Base-by-base conservation (phyloP, 2,329 filamentous ascomycete species). In the Diplodia scrobiculata region DNA sequence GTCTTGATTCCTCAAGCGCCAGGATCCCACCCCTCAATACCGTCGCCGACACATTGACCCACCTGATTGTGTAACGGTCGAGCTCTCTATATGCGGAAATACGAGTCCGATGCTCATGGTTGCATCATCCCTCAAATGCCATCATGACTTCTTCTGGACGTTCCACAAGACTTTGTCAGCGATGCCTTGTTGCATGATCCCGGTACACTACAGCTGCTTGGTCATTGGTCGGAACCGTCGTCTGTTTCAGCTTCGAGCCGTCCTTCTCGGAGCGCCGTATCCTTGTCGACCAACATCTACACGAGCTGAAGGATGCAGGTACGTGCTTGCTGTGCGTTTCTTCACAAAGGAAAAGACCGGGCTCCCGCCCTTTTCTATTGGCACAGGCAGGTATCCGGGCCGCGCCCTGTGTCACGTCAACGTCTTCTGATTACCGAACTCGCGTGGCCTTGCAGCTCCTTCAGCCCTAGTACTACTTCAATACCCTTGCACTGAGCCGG, bases 271-370 rank as follows among this genome's bases (percentile, higher is more conserved):
- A 27, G 11, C 34, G 27, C 29, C 27, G 5, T n/a, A 34, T n/a
- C 13, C 10, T 5, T 29, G 9, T 50, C 17, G 32, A 32, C 13
- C 25, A 45, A 34, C 9, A 5, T 17, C 3, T 10, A 17, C 11
- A 13, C 25, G 14, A 38, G 58, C 58, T 62, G 58, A 50, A 62
- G 58, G 48, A 51, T 13, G 41, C 58, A 62, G 45, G 58, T 62
- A 25, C 45, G 13, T 50, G n/a, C 9, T 27, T 41, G 29, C 21
- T 19, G 13, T 36, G 27, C 58, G 34, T 34, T 29, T 50, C 45
- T 36, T 62, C 58, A 10, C 14, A 7, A 10, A 19, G 36, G 21
- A 10, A 29, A 19, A 13, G 29, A 17, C 34, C 11, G 34, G 53
- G 34, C 34, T 55, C 10, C 53, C 11, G 36, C 25, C 36, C 21